These are phyloP conservation scores for Fusarium fracticaudum DNA, from an alignment of 2,329 filamentous ascomycete genomes.

Conservation along the genomic window DNA sequence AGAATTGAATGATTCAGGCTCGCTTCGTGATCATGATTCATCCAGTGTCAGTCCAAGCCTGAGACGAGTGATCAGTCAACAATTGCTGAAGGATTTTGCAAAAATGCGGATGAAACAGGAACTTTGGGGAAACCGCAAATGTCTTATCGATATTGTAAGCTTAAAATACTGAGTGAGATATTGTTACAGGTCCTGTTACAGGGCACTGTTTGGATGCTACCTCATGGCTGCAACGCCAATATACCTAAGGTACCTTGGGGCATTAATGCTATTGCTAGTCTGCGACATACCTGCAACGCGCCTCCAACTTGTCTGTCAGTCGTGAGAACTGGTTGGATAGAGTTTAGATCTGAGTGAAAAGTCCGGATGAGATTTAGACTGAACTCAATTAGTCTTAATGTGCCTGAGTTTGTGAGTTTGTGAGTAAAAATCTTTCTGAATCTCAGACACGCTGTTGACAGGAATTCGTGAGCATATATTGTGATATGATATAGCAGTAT, in stretches of 20 bases:
- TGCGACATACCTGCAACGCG: slow-evolving; percentile 29
- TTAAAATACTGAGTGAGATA: neutral
- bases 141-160: slow-evolving; percentile 5
- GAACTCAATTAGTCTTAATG: neutral
- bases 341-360: neutral
- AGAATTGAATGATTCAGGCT: neutral
- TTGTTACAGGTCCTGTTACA: slow-evolving; percentile 32
- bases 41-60: slow-evolving; percentile 17
- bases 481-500: neutral
- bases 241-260: neutral
- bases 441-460: neutral
- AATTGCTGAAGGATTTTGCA: neutral
- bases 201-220: slow-evolving; percentile 13
- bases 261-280: slow-evolving; percentile 14
- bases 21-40: slow-evolving; percentile 2
- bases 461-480: neutral
- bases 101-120: slow-evolving; percentile 10
- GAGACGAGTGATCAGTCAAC: slow-evolving; percentile 9
- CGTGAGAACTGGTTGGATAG: neutral
- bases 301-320: neutral
- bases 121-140: slow-evolving; percentile 3
- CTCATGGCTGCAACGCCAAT: slow-evolving; percentile 12
- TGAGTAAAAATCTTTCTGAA: neutral
- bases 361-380: neutral
- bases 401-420: neutral